Percentiles rank a stretch among this genome's conserved stretches.
phyloP scores from a whole-genome alignment of 768 basidiomycete species.

The Crepidotus variabilis region DNA sequence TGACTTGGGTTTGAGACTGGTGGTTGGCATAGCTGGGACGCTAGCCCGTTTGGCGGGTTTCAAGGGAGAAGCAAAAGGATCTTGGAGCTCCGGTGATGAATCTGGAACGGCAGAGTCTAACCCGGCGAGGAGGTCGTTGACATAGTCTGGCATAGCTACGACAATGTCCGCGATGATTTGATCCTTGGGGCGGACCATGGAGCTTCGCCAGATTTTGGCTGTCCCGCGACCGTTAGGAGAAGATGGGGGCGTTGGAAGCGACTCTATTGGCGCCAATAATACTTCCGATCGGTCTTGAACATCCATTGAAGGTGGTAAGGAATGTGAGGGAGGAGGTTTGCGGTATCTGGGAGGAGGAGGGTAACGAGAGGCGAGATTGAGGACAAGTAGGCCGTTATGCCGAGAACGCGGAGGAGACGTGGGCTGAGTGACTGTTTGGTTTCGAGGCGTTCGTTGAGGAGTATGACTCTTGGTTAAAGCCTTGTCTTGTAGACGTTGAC shows the following conservation, averaged over 20 bases:
- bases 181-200: slow-evolving; percentile 25
- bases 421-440: neutral
- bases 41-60: no score
- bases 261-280: slow-evolving; percentile 9
- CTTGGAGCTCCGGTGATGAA: neutral
- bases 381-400: neutral
- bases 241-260: slow-evolving; percentile 21
- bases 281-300: neutral
- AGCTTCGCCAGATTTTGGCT: slow-evolving; percentile 33
- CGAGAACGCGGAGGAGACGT: neutral
- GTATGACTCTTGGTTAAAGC: neutral
- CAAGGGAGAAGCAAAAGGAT: neutral
- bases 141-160: slow-evolving; percentile 40
- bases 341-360: slow-evolving; percentile 10
- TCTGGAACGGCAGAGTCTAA: slow-evolving; percentile 25
- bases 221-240: slow-evolving; percentile 20
- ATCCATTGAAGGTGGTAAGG: neutral
- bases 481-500: slow-evolving; percentile 1
- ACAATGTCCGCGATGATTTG: slow-evolving; percentile 34
- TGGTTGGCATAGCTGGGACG: neutral
- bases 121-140: slow-evolving; percentile 37
- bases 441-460: neutral
- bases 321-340: neutral
- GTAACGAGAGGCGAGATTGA: slow-evolving; percentile 6
- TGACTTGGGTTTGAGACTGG: neutral